Base-by-base conservation (phyloP, 2,329 filamentous ascomycete genomes). In the Arthrinium puccinioides region DNA sequence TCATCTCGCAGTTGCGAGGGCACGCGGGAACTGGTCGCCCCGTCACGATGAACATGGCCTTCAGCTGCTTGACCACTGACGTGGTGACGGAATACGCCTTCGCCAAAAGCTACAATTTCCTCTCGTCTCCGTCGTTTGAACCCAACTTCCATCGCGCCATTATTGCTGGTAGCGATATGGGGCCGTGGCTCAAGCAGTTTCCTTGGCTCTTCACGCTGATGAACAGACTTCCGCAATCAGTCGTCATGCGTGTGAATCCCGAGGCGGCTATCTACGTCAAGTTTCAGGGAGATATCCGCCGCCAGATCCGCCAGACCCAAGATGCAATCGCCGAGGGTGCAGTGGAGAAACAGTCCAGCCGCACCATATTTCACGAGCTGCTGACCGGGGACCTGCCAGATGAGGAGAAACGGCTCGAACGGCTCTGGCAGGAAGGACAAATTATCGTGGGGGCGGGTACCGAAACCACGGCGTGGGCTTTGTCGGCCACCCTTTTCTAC, bases 401-500 rank as follows among this genome's bases (percentile, higher is more conserved):
- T n/a, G n/a, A n/a, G n/a, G n/a, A n/a, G n/a, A n/a, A n/a, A n/a
- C n/a, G n/a, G n/a, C n/a, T n/a, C n/a, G n/a, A n/a, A n/a, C n/a
- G n/a, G n/a, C n/a, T n/a, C n/a, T n/a, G n/a, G n/a, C n/a, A n/a
- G n/a, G n/a, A n/a, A n/a, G n/a, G n/a, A n/a, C n/a, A n/a, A n/a
- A n/a, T n/a, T n/a, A n/a, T n/a, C n/a, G n/a, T n/a, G n/a, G n/a
- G n/a, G 3, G 55, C 52, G 3, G 56, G 56, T 6, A 49, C 45
- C 27, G 54, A 57, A 33, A 56, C 54, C 4, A 51, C 48, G 2
- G 54, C 53, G 3, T 53, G 51, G 4, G 39, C 46, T 2, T 24
- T 53, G 2, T 19, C 31, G 2, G 52, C 46, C 0, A 49, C 42
- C 6, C 9, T 51, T 14, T 51, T 49, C 21, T 55, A 50, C 33